Base-by-base conservation (phyloP, 2,329 filamentous ascomycete species). In the Trichoderma atroviride region DNA sequence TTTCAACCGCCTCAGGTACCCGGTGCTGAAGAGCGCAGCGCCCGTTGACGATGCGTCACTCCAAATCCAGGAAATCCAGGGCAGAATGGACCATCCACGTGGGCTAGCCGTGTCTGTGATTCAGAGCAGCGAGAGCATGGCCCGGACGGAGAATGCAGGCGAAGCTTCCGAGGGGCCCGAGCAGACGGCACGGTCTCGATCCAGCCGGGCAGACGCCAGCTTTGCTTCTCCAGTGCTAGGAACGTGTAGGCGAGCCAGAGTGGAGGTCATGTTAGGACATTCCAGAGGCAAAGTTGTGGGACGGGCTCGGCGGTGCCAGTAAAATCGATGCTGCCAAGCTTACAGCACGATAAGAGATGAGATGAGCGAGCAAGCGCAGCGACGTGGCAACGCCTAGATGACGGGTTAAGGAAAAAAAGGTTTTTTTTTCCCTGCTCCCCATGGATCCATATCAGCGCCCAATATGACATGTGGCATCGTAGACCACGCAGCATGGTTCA, bases 221-320 rank as follows among this genome's bases (percentile, higher is more conserved):
- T 40, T 62, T 52, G 33, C 33, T 35, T 58, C 63, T 67, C 53
- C 55, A 58, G 58, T 13, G 37, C 53, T 67, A 59, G 63, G 33
- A 35, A 35, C 33, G 13, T 4, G 63, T 66, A 58, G 63, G 63
- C 63, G 63, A 67, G 55, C 50, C 35, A 43, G 55, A 55, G 63
- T 67, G 63, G 63, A 58, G 53, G 37, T 27, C 53, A 35, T 58
- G 35, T 16, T 50, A 50, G 63, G 40, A 52, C 63, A 67, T 67
- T 59, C 63, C 63, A 67, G 53, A 67, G 63, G 63, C 63, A 67
- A 67, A 67, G 40, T 67, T 67, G 63, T 67, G 63, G 63, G 40
- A 59, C 57, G 27, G 35, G 37, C 40, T 58, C 31, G 59, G 40
- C 40, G 19, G 53, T 29, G 33, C 43, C 47, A 53, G 47, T 24